Evolutionary conservation across 345 rosid species (phyloP).

Genomic region (Turritis glabra): DNA sequence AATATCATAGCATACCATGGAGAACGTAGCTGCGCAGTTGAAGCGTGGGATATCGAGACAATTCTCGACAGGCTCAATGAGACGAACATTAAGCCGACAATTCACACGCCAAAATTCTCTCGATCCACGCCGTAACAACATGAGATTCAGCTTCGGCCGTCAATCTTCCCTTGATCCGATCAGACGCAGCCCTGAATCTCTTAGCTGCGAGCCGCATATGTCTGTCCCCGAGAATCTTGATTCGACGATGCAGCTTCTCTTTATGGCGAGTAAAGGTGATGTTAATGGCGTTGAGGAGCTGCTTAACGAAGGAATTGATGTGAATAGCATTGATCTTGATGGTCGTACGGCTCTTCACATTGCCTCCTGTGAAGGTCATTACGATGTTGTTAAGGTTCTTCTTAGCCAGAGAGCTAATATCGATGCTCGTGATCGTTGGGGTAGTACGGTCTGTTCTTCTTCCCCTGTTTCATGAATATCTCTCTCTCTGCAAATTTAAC

Average conservation of each 20-base stretch:
- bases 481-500: not conserved
- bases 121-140: conserved; percentile 69
- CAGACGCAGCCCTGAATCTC: conserved; percentile 54
- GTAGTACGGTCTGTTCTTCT: conserved; percentile 73
- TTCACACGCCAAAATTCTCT: conserved; percentile 68
- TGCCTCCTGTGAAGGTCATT: conserved; percentile 92
- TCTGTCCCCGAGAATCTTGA: conserved; percentile 92
- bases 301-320: conserved; percentile 72
- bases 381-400: conserved; percentile 66
- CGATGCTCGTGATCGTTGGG: conserved; percentile 99
- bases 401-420: conserved; percentile 73
- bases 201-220: conserved; percentile 43
- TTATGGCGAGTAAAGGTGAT: conserved; percentile 85
- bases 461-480: not conserved
- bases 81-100: conserved; percentile 54
- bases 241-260: conserved; percentile 84
- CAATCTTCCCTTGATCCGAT: conserved; percentile 89
- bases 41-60: conserved; percentile 81
- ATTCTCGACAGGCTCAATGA: conserved; percentile 68
- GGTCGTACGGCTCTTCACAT: conserved; percentile 96
- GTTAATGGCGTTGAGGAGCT: conserved; percentile 71
- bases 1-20: conserved; percentile 60
- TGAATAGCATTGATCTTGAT: conserved; percentile 91
- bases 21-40: conserved; percentile 56
- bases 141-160: conserved; percentile 80